Conservation (phyloP, 1,139 yeast species). For the Arxiozyma telluris region DNA sequence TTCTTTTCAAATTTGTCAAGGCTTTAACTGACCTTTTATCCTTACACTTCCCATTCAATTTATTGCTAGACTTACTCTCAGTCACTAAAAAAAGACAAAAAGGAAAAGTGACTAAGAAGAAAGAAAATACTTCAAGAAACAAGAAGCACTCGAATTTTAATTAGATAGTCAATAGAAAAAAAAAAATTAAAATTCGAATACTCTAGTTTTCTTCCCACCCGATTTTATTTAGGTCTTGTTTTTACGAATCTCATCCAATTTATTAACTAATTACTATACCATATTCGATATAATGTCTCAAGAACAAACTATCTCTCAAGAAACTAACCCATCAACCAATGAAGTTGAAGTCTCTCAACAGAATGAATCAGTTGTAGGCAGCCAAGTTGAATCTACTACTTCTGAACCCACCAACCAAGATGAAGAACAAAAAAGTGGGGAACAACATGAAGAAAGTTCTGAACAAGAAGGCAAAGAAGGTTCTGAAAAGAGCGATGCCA, state of each 20-base stretch:
- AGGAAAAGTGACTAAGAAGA: neutral
- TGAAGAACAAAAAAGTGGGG: constrained; percentile 1
- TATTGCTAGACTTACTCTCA: neutral
- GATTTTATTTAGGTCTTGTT: constrained; percentile 2
- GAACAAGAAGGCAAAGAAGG: constrained; percentile 2
- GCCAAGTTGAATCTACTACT: neutral
- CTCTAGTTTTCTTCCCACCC: neutral
- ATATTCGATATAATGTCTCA: constrained; percentile 3
- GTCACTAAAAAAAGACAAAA: no score
- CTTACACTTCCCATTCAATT: neutral
- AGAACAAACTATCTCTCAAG: constrained; percentile 1
- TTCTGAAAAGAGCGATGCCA: constrained; percentile 14
- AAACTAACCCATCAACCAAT: neutral
- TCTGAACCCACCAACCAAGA: neutral
- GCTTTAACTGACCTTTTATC: neutral
- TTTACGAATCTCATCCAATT: constrained; percentile 1
- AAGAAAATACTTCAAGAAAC: neutral
- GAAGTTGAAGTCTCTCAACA: constrained; percentile 2
- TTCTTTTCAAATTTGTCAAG: neutral
- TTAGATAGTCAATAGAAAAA: neutral
- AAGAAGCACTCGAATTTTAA: neutral
- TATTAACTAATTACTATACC: constrained; percentile 1
- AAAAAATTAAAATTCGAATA: neutral
- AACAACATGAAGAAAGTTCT: neutral
- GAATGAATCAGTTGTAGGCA: neutral